Conservation (phyloP, 192 early-diverging fungal genomes). For the Backusella westeae region DNA sequence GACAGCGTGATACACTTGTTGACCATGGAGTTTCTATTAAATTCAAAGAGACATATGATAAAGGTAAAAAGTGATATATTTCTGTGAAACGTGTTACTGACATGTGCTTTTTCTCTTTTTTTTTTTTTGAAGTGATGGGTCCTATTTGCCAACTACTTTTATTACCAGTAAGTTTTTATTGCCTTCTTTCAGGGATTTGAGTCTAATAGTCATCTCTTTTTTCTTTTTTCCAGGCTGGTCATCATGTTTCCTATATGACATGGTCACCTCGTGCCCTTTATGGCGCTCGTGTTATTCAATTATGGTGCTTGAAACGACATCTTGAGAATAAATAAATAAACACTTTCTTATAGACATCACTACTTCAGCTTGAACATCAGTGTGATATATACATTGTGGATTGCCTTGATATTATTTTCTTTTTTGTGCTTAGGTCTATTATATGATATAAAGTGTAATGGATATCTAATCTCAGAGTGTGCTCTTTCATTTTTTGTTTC, state of each 20-base stretch:
- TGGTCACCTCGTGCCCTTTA: constrained; percentile 13
- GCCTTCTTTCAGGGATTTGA: not conserved
- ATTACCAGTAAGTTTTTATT: constrained; percentile 4
- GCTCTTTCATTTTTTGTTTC: not conserved
- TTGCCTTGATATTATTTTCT: not conserved
- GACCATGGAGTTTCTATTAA: not conserved
- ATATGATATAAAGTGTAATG: not conserved
- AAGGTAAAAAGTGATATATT: not conserved
- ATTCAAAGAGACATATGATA: constrained; percentile 15
- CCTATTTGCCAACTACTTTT: not conserved
- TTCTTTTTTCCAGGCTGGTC: not conserved
- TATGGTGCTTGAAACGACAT: not conserved
- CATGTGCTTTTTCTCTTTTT: not conserved
- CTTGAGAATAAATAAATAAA: not conserved
- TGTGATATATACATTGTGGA: not conserved
- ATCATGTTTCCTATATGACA: not conserved
- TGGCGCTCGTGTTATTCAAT: constrained; percentile 2
- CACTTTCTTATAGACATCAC: not conserved
- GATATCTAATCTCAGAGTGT: not conserved
- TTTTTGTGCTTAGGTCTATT: not conserved
- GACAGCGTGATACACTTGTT: constrained; percentile 6
- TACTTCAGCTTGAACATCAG: not conserved
- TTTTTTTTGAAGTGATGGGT: not conserved
- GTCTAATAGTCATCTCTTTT: not conserved
- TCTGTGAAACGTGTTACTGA: not conserved